Evolutionary conservation across 352 stramenopile species (phyloP).

Genomic region (Phytophthora europaea): DNA sequence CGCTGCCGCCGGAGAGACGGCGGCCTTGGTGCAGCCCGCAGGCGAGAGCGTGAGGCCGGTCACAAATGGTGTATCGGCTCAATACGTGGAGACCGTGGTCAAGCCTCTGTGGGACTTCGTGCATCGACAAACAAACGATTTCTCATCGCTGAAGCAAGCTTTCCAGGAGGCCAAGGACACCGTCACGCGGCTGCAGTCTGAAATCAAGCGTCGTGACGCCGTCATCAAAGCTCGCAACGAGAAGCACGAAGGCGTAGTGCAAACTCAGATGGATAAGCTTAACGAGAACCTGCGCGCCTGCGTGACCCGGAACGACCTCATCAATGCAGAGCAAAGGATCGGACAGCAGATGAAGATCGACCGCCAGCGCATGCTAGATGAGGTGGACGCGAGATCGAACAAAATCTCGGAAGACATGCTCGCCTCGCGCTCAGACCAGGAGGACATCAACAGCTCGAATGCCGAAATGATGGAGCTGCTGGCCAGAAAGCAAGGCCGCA

Average conservation of each 20-base stretch:
- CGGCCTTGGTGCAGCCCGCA: slow-evolving; percentile 24
- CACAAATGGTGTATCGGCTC: slow-evolving; percentile 13
- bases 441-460: slow-evolving; percentile 85
- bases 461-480: slow-evolving; percentile 72
- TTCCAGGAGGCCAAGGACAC: slow-evolving; percentile 85
- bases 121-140: slow-evolving; percentile 83
- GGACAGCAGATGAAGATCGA: slow-evolving; percentile 81
- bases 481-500: slow-evolving; percentile 55
- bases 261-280: slow-evolving; percentile 82
- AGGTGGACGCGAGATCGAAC: slow-evolving; percentile 70
- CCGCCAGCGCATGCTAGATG: slow-evolving; percentile 61
- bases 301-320: slow-evolving; percentile 84
- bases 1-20: slow-evolving; percentile 27
- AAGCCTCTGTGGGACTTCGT: slow-evolving; percentile 84
- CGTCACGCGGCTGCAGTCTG: slow-evolving; percentile 70
- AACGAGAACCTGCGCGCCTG: slow-evolving; percentile 79
- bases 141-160: slow-evolving; percentile 61
- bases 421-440: slow-evolving; percentile 68
- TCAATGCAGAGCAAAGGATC: slow-evolving; percentile 78
- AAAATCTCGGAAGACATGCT: slow-evolving; percentile 77
- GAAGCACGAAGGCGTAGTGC: slow-evolving; percentile 78
- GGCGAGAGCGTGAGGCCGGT: slow-evolving; percentile 1
- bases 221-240: slow-evolving; percentile 81
- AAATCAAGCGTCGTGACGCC: slow-evolving; percentile 86
- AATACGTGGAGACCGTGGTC: slow-evolving; percentile 49